phyloP scores from a whole-genome alignment of 2,329 filamentous ascomycete genomes.

The Cladosporium sp. region DNA sequence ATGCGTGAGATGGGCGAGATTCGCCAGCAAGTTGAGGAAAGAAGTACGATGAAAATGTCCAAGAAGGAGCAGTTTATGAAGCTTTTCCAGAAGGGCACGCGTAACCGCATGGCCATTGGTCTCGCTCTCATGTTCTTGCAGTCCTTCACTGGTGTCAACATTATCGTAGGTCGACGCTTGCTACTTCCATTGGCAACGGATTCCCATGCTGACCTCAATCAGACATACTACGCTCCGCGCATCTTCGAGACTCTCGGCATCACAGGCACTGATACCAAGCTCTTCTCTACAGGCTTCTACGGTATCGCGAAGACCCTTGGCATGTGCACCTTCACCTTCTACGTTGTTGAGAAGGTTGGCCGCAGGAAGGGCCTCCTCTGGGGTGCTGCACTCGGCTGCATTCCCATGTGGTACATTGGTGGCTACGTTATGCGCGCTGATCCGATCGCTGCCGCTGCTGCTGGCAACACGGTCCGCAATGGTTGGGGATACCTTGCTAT shows the following conservation, averaged over 20 bases:
- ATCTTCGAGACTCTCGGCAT: constrained; percentile 42
- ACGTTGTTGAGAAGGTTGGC: constrained; percentile 35
- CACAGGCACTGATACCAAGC: constrained; percentile 33
- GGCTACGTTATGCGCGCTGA: constrained; percentile 49
- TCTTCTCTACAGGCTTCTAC: constrained; percentile 48
- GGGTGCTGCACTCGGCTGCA: constrained; percentile 43
- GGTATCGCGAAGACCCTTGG: constrained; percentile 36
- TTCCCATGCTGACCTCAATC: constrained; percentile 14
- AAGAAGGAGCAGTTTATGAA: constrained; percentile 54
- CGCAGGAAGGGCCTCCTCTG: constrained; percentile 40
- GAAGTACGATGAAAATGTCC: constrained; percentile 54
- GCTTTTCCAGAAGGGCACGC: constrained; percentile 34
- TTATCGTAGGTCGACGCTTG: constrained; percentile 26
- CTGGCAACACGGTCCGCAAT: constrained; percentile 38
- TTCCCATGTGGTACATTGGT: constrained; percentile 46
- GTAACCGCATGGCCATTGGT: constrained; percentile 35
- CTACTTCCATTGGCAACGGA: not conserved
- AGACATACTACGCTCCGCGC: constrained; percentile 21
- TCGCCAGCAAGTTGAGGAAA: constrained; percentile 32
- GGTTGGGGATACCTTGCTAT: constrained; percentile 49
- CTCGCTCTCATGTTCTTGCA: constrained; percentile 35
- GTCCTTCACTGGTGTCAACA: constrained; percentile 32
- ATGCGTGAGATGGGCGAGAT: constrained; percentile 47
- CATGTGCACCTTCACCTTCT: constrained; percentile 36
- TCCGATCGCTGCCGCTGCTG: constrained; percentile 40